Conservation (phyloP, 495 filamentous ascomycete species). For the Bryoglossum gracile region DNA sequence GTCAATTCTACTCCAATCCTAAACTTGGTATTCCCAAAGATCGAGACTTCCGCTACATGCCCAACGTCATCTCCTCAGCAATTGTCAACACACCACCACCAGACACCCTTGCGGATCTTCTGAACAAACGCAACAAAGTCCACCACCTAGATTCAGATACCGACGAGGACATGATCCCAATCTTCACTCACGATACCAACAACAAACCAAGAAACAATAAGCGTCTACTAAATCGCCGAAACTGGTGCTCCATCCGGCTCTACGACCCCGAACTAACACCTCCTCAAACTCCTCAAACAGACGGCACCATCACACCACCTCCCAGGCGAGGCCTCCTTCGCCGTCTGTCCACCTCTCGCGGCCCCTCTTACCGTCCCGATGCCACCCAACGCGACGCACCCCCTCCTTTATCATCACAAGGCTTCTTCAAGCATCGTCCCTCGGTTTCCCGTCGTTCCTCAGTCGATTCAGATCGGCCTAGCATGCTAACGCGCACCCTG, state of each 20-base stretch:
- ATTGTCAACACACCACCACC: slow-evolving; percentile 89
- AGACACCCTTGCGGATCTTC: slow-evolving; percentile 78
- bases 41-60: slow-evolving; percentile 90
- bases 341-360: slow-evolving; percentile 21
- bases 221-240: slow-evolving; percentile 78
- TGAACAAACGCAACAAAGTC: slow-evolving; percentile 89
- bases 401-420: slow-evolving; percentile 15
- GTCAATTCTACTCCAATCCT: slow-evolving; percentile 89
- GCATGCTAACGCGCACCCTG: slow-evolving; percentile 48
- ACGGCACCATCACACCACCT: slow-evolving; percentile 30
- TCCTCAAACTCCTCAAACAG: slow-evolving; percentile 50
- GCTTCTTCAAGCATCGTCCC: slow-evolving; percentile 24
- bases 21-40: slow-evolving; percentile 71
- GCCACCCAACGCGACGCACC: background rate
- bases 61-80: slow-evolving; percentile 78
- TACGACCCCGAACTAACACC: slow-evolving; percentile 74
- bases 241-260: slow-evolving; percentile 83
- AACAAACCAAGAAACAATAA: slow-evolving; percentile 87
- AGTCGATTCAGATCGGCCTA: slow-evolving; percentile 39
- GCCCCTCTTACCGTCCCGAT: slow-evolving; percentile 24
- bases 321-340: slow-evolving; percentile 18
- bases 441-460: slow-evolving; percentile 23
- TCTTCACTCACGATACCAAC: slow-evolving; percentile 84
- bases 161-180: slow-evolving; percentile 91
- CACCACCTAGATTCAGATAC: slow-evolving; percentile 82